These are phyloP conservation scores for Sextonia rubra DNA, from an alignment of 164 flowering plant species.

Conservation along the genomic window DNA sequence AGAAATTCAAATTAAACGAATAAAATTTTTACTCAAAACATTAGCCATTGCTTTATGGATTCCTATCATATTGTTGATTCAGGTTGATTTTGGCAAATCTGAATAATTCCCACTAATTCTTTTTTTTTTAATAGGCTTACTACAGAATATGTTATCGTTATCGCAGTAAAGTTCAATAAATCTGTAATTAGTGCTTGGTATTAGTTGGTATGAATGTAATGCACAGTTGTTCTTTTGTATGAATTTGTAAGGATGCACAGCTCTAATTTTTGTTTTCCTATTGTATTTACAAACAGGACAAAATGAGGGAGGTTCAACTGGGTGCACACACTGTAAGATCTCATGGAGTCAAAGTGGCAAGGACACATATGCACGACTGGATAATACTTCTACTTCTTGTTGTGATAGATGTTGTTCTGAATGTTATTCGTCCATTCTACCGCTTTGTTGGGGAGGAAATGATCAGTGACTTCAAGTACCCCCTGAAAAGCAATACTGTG, in stretches of 20 bases:
- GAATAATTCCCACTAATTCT: no score
- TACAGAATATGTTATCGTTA: no score
- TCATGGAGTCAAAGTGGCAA: slow-evolving; percentile 73
- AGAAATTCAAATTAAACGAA: no score
- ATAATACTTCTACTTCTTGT: slow-evolving; percentile 63
- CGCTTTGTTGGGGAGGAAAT: slow-evolving; percentile 82
- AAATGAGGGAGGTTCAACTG: slow-evolving; percentile 49
- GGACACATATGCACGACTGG: slow-evolving; percentile 83
- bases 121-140: no score
- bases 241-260: neutral
- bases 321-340: slow-evolving; percentile 71
- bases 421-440: slow-evolving; percentile 79
- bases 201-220: neutral
- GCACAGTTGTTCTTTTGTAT: neutral
- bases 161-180: neutral
- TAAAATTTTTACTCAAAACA: no score
- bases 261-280: neutral
- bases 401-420: slow-evolving; percentile 48
- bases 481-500: slow-evolving; percentile 29
- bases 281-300: slow-evolving; percentile 6
- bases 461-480: slow-evolving; percentile 64
- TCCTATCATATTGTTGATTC: no score
- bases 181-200: no score
- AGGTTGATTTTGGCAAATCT: no score
- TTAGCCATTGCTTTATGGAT: no score